phyloP scores from a whole-genome alignment of 352 stramenopile genomes.

The Phytophthora sp. region DNA sequence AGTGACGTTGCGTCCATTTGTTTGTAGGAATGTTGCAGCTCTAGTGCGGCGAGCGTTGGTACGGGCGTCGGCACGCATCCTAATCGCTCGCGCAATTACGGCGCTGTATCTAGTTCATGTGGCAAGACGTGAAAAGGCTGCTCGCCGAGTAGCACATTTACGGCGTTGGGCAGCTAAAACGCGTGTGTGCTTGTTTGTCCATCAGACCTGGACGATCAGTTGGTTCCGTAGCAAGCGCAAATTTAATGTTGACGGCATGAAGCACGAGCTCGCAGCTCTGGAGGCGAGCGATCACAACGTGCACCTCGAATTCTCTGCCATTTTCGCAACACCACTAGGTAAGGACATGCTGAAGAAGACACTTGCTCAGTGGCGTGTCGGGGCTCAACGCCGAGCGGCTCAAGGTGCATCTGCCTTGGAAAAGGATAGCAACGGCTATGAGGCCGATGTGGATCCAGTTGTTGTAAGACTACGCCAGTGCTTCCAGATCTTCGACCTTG shows the following conservation, averaged over 20 bases:
- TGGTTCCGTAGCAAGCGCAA: slow-evolving; percentile 45
- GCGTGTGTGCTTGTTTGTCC: slow-evolving; percentile 48
- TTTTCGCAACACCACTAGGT: slow-evolving; percentile 42
- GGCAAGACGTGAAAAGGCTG: slow-evolving; percentile 3
- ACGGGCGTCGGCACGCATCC: slow-evolving; percentile 3
- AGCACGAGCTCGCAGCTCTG: slow-evolving; percentile 28
- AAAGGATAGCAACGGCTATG: not conserved
- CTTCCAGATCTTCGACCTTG: slow-evolving; percentile 55
- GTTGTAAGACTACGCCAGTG: slow-evolving; percentile 41
- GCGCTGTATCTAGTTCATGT: slow-evolving; percentile 17
- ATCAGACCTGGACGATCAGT: slow-evolving; percentile 36
- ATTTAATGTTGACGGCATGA: slow-evolving; percentile 33
- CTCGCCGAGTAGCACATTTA: slow-evolving; percentile 24
- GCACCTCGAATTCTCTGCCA: slow-evolving; percentile 29
- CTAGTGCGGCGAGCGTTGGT: slow-evolving; percentile 15
- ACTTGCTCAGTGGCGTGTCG: slow-evolving; percentile 32
- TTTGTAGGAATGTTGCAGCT: slow-evolving; percentile 7
- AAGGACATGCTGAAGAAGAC: slow-evolving; percentile 44
- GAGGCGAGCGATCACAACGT: slow-evolving; percentile 29
- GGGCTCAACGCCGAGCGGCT: not conserved
- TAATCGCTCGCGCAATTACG: slow-evolving; percentile 21
- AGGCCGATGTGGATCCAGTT: not conserved
- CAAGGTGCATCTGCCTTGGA: not conserved
- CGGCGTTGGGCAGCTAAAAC: slow-evolving; percentile 51
- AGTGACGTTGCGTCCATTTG: slow-evolving; percentile 20